A percentile compares a stretch with the other conserved stretches of the same genome.
Evolutionary conservation across 352 stramenopile genomes (phyloP).

Genomic region (Phytophthora hibernalis): DNA sequence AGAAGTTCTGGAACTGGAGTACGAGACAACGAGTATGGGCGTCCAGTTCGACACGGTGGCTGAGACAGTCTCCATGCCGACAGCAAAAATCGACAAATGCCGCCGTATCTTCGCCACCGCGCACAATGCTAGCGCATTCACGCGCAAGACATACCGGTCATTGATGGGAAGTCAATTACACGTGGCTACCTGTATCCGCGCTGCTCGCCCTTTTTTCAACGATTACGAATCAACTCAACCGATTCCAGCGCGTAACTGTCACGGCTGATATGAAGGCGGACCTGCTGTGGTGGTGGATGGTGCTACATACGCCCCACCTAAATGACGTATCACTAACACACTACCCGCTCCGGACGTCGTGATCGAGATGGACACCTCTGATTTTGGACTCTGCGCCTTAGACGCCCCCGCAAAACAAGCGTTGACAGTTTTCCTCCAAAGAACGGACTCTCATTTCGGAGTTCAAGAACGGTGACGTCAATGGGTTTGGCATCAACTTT

Average conservation of each 20-base stretch:
- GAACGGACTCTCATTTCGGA: not conserved
- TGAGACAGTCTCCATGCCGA: conserved; percentile 5
- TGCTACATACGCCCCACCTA: conserved; percentile 16
- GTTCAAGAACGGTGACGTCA: too few species aligned
- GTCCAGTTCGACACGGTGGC: conserved; percentile 17
- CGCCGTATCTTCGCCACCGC: conserved; percentile 4
- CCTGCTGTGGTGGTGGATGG: not conserved
- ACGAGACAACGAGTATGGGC: conserved; percentile 8
- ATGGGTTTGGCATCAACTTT: too few species aligned
- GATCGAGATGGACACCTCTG: conserved; percentile 21
- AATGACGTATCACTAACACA: conserved; percentile 22
- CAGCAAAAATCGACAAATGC: conserved; percentile 15
- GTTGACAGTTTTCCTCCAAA: conserved; percentile 5
- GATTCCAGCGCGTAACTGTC: conserved; percentile 1
- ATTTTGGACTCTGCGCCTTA: conserved; percentile 18
- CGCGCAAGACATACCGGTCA: conserved; percentile 11
- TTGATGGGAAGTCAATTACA: conserved; percentile 24
- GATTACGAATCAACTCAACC: conserved; percentile 2
- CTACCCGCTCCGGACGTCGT: conserved; percentile 2
- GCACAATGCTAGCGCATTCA: conserved; percentile 1
- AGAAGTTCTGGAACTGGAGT: conserved; percentile 29
- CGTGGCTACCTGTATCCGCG: too few species aligned
- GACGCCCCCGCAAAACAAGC: not conserved
- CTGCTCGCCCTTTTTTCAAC: conserved; percentile 18
- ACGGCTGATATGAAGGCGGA: conserved; percentile 3